Percentiles rank a stretch among this genome's conserved stretches.
These are phyloP conservation scores for Globisporangium mamillatum DNA, from an alignment of 352 stramenopile genomes.

Conservation along the genomic window DNA sequence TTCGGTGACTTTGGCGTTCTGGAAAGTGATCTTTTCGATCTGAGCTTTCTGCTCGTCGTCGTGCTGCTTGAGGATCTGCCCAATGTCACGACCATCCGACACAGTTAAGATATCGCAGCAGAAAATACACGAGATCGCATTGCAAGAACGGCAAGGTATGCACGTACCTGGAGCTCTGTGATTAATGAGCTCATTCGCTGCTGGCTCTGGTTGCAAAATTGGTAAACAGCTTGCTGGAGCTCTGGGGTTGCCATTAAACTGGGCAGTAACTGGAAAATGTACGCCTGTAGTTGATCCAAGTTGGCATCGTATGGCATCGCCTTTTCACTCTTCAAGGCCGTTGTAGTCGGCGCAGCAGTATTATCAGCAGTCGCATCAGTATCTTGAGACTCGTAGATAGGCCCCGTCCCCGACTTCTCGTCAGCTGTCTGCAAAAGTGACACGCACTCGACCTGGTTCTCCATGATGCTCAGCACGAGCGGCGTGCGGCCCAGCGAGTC, in stretches of 20 bases:
- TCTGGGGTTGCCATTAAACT: background rate
- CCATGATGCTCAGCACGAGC: conserved; percentile 65
- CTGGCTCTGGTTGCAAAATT: background rate
- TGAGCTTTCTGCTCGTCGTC: background rate
- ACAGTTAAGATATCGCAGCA: background rate
- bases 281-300: conserved; percentile 23
- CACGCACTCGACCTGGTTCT: conserved; percentile 65
- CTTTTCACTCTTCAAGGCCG: no score
- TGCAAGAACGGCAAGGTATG: background rate
- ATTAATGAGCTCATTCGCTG: conserved; percentile 1
- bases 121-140: background rate
- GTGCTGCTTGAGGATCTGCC: background rate
- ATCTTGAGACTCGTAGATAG: background rate
- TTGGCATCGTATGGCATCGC: background rate
- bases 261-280: conserved; percentile 17
- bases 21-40: background rate
- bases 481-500: conserved; percentile 59
- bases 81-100: background rate
- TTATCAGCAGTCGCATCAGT: background rate
- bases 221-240: conserved; percentile 5
- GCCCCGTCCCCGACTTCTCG: background rate
- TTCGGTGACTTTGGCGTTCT: background rate
- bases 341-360: background rate
- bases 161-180: conserved; percentile 9
- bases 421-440: conserved; percentile 45